Percentiles rank a stretch among this genome's conserved stretches.
Conservation (phyloP, 768 basidiomycete species). For the Phylloporus rhodoxanthus region DNA sequence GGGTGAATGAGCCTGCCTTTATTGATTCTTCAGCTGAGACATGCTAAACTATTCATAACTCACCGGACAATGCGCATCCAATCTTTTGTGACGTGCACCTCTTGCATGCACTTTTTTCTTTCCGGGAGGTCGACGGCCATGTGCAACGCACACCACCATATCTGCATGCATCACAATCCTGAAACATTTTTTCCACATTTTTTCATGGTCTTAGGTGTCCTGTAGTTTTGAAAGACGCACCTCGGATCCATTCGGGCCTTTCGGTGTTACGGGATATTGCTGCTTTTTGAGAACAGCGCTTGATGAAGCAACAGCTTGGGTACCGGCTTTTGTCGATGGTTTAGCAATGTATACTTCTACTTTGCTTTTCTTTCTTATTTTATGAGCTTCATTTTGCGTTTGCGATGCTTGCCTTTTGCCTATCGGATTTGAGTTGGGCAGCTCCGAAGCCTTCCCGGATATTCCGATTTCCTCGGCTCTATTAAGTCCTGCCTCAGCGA, state of each 20-base stretch:
- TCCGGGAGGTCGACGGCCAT: background rate
- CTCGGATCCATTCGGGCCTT: background rate
- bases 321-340: background rate
- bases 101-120: no score
- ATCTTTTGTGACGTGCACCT: no score
- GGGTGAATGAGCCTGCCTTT: no score
- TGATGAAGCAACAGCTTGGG: background rate
- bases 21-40: no score
- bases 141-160: background rate
- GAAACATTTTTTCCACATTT: no score
- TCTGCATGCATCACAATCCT: background rate
- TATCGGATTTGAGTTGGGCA: background rate
- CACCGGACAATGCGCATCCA: no score
- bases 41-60: no score
- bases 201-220: background rate
- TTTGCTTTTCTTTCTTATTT: background rate
- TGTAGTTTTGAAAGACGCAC: background rate
- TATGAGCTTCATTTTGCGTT: background rate
- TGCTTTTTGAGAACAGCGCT: background rate
- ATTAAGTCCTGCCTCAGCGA: no score
- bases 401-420: background rate
- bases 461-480: no score
- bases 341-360: background rate
- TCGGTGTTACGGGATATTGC: no score
- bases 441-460: no score